These are phyloP conservation scores for Colletotrichum simmondsii DNA, from an alignment of 2,329 filamentous ascomycete genomes.

Conservation along the genomic window DNA sequence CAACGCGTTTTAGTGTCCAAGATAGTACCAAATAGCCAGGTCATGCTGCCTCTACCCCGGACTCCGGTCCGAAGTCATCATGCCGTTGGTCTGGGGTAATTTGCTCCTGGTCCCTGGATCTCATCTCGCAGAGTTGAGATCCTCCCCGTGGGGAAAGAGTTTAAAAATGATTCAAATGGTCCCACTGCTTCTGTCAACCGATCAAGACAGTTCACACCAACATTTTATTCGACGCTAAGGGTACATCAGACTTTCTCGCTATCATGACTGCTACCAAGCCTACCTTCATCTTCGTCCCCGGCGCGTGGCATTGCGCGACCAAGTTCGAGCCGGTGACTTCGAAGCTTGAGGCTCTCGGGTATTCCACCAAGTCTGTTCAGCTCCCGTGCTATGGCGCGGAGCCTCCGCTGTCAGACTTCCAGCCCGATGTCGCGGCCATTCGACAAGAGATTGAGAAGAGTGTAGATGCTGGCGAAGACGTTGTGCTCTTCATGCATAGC, in stretches of 20 bases:
- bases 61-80: not conserved
- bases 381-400: conserved; percentile 10
- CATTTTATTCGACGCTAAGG: not conserved
- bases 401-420: conserved; percentile 4
- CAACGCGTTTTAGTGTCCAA: not conserved
- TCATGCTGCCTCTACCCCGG: not conserved
- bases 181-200: not conserved
- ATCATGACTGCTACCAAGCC: conserved; percentile 28
- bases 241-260: not conserved
- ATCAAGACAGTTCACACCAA: not conserved
- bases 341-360: conserved; percentile 9
- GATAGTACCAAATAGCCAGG: not conserved
- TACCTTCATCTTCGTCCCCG: conserved; percentile 56
- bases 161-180: not conserved
- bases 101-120: not conserved
- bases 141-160: not conserved
- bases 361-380: not conserved
- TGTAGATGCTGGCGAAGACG: conserved; percentile 47
- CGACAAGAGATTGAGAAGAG: conserved; percentile 42
- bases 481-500: conserved; percentile 51
- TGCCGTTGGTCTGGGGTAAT: not conserved
- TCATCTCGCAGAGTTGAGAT: not conserved
- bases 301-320: conserved; percentile 54
- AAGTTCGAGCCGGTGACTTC: conserved; percentile 12
- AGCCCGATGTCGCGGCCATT: conserved; percentile 42